phyloP scores from a whole-genome alignment of 306 rosid species.

The Sechiopsis laciniata region DNA sequence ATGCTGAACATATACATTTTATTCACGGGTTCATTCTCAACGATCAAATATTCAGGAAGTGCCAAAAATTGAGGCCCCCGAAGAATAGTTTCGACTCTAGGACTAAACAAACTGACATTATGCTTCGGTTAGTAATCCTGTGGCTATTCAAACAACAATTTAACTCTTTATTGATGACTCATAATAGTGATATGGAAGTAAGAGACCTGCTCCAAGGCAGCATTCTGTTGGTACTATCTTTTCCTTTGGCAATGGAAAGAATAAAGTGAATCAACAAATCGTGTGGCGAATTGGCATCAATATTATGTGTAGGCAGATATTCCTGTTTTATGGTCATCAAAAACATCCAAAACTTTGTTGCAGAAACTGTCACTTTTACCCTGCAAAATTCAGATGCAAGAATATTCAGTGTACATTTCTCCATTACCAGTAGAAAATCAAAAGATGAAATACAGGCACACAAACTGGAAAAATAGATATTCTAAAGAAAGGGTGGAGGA shows the following conservation, averaged over 20 bases:
- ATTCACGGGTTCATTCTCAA: constrained; percentile 6
- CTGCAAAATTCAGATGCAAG: constrained; percentile 15
- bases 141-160: neutral
- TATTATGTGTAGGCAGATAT: neutral
- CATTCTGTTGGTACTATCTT: neutral
- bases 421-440: neutral
- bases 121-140: neutral
- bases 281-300: neutral
- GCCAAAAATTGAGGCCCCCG: constrained; percentile 7
- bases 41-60: neutral
- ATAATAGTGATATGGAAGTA: neutral
- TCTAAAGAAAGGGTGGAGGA: neutral
- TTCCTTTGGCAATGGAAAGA: neutral
- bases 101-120: constrained; percentile 10
- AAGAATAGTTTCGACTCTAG: neutral
- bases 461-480: neutral
- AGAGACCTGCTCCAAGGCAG: constrained; percentile 15
- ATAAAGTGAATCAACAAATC: constrained; percentile 17
- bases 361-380: constrained; percentile 1
- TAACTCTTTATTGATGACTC: constrained; percentile 14
- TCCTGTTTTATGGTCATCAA: neutral
- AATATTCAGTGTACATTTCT: constrained; percentile 1
- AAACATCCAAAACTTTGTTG: neutral
- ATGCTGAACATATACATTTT: neutral
- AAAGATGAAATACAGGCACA: neutral